Evolutionary conservation across 2,329 filamentous ascomycete genomes (phyloP).

Genomic region (Emmonsia crescens): DNA sequence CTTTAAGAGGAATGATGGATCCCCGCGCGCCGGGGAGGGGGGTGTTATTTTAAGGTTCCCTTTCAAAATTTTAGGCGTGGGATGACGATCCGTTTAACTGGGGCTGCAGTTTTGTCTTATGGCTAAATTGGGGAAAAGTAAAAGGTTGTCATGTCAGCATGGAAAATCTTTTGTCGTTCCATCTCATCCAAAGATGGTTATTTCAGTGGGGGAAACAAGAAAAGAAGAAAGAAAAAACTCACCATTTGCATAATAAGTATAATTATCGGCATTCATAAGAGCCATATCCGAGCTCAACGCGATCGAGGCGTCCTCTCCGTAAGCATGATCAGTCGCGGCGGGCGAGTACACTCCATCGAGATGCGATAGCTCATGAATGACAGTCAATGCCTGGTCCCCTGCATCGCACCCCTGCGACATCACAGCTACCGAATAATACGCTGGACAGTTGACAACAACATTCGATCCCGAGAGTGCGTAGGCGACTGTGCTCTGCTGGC

Average conservation of each 20-base stretch:
- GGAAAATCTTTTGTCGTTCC: background rate
- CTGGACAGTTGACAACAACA: background rate
- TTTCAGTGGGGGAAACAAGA: background rate
- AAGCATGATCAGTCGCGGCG: background rate
- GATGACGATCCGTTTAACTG: background rate
- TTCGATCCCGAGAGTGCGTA: background rate
- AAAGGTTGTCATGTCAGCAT: background rate
- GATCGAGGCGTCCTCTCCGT: background rate
- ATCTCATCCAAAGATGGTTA: background rate
- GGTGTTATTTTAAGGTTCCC: background rate
- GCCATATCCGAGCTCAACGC: background rate
- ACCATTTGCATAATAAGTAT: background rate
- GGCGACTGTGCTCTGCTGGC: background rate
- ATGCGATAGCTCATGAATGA: background rate
- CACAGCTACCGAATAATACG: background rate
- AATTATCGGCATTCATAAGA: background rate
- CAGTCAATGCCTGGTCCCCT: background rate
- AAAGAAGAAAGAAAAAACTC: background rate
- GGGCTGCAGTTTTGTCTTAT: background rate
- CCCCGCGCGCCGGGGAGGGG: no score
- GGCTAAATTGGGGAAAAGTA: background rate
- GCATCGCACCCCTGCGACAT: background rate
- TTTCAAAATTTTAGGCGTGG: no score
- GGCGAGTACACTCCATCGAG: background rate
- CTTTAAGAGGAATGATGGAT: background rate